Evolutionary conservation across 768 basidiomycete genomes (phyloP).

Genomic region (Pleurotus ostreatus): DNA sequence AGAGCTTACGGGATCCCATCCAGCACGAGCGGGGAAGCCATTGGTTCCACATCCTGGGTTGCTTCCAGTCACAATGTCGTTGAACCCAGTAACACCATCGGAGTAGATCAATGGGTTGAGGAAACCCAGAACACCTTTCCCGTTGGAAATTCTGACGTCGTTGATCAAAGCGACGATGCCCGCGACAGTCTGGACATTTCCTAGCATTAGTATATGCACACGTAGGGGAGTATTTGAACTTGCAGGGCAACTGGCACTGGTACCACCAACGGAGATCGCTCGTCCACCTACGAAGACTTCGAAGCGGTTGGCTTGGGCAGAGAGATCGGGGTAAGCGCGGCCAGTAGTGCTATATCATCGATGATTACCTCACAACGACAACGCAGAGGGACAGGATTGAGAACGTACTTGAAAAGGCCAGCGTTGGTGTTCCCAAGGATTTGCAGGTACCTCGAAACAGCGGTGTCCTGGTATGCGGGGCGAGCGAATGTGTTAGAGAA

Average conservation of each 20-base stretch:
- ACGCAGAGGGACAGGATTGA: background rate
- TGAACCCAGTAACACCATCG: constrained; percentile 24
- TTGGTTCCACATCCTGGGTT: constrained; percentile 14
- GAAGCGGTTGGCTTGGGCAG: constrained; percentile 15
- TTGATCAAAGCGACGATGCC: constrained; percentile 61
- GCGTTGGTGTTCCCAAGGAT: constrained; percentile 12
- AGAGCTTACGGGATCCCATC: constrained; percentile 24
- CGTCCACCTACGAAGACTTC: constrained; percentile 11
- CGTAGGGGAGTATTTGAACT: background rate
- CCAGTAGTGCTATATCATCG: constrained; percentile 13
- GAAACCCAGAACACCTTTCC: constrained; percentile 50
- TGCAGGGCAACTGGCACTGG: constrained; percentile 25
- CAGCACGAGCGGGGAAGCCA: constrained; percentile 15
- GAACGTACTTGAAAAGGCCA: constrained; percentile 15
- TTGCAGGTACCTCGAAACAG: constrained; percentile 14
- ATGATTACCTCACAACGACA: background rate
- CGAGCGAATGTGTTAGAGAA: constrained; percentile 24
- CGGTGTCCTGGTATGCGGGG: constrained; percentile 20
- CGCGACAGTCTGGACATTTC: constrained; percentile 40
- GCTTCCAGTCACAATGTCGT: constrained; percentile 18
- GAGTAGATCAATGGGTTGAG: constrained; percentile 60
- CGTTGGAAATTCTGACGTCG: constrained; percentile 45
- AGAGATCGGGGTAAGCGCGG: constrained; percentile 17
- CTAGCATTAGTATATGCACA: constrained; percentile 1
- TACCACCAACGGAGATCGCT: constrained; percentile 22